phyloP scores from a whole-genome alignment of 495 filamentous ascomycete genomes.

The Hypoxylon intermedium region DNA sequence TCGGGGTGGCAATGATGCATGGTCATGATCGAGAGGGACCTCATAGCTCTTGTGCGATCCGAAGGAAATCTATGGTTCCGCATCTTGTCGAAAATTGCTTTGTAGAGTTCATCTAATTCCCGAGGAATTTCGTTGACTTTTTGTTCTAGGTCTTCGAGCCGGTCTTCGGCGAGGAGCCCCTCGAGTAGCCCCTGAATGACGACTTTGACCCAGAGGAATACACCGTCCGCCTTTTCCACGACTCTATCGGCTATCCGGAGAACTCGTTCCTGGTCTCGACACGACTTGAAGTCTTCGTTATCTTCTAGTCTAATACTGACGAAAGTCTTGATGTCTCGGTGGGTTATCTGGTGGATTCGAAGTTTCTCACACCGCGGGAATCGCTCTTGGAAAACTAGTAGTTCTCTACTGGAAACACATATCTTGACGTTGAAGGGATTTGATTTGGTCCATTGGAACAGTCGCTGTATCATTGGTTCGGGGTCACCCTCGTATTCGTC shows the following conservation, averaged over 20 bases:
- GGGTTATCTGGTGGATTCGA: neutral
- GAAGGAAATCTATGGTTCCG: neutral
- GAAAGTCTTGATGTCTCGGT: neutral
- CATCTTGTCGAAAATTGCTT: neutral
- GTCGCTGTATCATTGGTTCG: neutral
- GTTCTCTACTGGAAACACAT: neutral
- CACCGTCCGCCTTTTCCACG: neutral
- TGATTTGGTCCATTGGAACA: neutral
- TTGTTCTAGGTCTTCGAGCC: neutral
- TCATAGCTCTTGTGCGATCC: neutral
- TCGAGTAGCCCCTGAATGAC: neutral
- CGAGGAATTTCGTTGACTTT: neutral
- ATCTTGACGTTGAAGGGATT: neutral
- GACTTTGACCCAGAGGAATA: neutral
- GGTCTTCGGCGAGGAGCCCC: neutral
- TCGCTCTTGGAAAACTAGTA: neutral
- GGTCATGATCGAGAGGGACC: neutral
- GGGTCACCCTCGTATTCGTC: neutral
- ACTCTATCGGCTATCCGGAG: neutral
- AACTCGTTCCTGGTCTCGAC: neutral
- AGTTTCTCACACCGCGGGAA: neutral
- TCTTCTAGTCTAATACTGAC: neutral
- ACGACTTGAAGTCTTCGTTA: neutral
- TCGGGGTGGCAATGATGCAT: neutral
- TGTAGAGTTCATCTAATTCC: neutral